Base-by-base conservation (phyloP, 2,329 filamentous ascomycete genomes). In the Exserohilum turcica region DNA sequence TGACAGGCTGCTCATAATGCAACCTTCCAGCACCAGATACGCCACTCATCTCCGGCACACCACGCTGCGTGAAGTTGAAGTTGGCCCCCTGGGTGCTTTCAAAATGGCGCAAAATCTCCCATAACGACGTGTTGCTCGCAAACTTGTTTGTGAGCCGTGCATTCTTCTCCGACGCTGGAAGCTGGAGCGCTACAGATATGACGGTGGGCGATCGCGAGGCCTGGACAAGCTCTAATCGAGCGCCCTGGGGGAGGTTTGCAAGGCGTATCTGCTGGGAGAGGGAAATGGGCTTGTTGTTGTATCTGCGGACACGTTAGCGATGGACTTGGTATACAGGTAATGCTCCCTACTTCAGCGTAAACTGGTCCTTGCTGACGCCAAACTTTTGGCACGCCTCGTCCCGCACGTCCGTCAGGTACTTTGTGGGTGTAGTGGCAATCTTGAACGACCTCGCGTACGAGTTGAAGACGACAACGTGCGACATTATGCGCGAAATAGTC, bases 171-270 rank as follows among this genome's bases (percentile, higher is more conserved):
- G 35, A 42, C 9, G 47, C 47, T 3, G 91, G 90, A 24, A 97
- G 79, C 70, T 96, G 90, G 10, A 99, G 79, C n/a, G 91, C 93
- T 36, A 99, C 88, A 35, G 89, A 92, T 50, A 99, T 88, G 42
- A 89, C 88, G 1, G 91, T 88, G 0, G 92, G 89, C 0, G 92
- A 94, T 52, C 90, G 90, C 39, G 92, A 94, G 54, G 89, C 87
- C 70, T 91, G 87, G 18, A 97, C 88, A 43, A 99, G 89, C 71
- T 97, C 92, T 53, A 99, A 85, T 71, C 95, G 96, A 54, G 94
- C 93, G 57, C 94, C 94, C 32, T 90, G 84, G 10, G 84, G 81
- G 5, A 99, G 86, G 43, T 92, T 91, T 5, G 92, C 89, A 24
- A 93, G 85, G 42, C 93, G 87, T 72, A 92, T 91, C 36, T 90